Percentiles rank a stretch among this genome's conserved stretches.
phyloP scores from a whole-genome alignment of 129 eudicot species.

The Cynara cardunculus region DNA sequence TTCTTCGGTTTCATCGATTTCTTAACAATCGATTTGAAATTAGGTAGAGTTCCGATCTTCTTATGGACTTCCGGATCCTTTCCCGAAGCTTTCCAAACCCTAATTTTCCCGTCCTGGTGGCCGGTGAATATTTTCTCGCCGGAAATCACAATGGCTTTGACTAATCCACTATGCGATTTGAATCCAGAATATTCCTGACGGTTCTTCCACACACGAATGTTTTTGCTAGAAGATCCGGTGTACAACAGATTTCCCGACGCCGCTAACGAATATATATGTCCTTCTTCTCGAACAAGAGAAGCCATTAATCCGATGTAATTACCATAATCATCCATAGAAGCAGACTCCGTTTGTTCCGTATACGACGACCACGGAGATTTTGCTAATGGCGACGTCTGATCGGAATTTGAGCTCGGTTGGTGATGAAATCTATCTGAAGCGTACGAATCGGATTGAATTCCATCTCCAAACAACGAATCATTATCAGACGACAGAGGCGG shows the following conservation, averaged over 20 bases:
- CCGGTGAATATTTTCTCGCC: constrained; percentile 62
- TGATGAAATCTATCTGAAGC: constrained; percentile 5
- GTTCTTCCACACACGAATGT: constrained; percentile 71
- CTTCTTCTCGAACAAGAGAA: constrained; percentile 82
- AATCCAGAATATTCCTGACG: constrained; percentile 64
- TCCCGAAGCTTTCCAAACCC: constrained; percentile 60
- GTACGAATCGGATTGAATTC: constrained; percentile 22
- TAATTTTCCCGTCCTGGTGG: constrained; percentile 75
- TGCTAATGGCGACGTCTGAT: constrained; percentile 41
- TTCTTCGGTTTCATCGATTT: constrained; percentile 48
- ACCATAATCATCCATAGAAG: constrained; percentile 1
- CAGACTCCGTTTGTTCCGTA: constrained; percentile 1
- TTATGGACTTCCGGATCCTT: constrained; percentile 52
- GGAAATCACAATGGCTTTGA: constrained; percentile 65
- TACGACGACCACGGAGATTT: constrained; percentile 74
- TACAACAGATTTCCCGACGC: constrained; percentile 54
- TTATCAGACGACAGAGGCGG: constrained; percentile 12
- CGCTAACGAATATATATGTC: constrained; percentile 70
- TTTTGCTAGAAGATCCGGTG: constrained; percentile 77
- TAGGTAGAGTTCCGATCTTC: constrained; percentile 55
- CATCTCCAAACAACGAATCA: constrained; percentile 17
- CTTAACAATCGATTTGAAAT: constrained; percentile 39
- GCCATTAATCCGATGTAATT: constrained; percentile 61
- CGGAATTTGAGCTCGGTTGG: constrained; percentile 5
- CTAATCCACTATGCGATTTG: constrained; percentile 72